Evolutionary conservation across 163 green algal genomes (phyloP), one percentile per base, ranked within the genome.

Genomic region (Trebouxiophyceae sp.): DNA sequence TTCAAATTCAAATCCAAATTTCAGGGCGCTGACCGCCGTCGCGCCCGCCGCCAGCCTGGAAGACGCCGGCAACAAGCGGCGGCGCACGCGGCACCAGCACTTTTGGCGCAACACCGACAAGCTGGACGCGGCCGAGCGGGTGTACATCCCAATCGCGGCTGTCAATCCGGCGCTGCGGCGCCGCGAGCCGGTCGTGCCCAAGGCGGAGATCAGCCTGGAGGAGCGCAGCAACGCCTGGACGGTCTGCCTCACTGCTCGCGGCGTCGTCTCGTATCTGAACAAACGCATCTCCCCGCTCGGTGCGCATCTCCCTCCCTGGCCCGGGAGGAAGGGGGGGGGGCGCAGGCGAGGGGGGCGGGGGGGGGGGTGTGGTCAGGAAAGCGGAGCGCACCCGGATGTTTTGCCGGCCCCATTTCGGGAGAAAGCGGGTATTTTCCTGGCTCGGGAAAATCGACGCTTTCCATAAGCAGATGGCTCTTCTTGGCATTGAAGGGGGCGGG

Each of bases 61-160:
- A 24, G 6, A 45, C 54, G 44, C 45, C 54, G 26, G 54, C 45
- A 28, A n/a, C 66, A 30, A 54, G 33, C 64, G 57, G 33, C 50
- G 59, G 26, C 68, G 68, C 45, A 65, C 39, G 29, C 57, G 68
- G 26, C 64, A 76, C 63, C 69, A 76, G 63, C 69, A 76, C 31
- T 76, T 76, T 45, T 76, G 69, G 69, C 63, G 69, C 16, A 67
- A 76, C 63, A 69, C 34, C 45, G 65, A 67, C 34, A 68, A 70
- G 69, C 34, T 75, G 6, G 24, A 33, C 23, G 5, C 19, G 26
- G 27, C 5, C 16, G 39, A 50, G 39, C 39, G 39, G 12, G 39
- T 50, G 12, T 50, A 50, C 39, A 60, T 29, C 27, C 28, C 23
- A n/a, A 29, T 26, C 4, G n/a, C 28, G 26, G 12, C 4, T 26